Conservation (phyloP, 495 filamentous ascomycete genomes). For the Parathielavia appendiculata region DNA sequence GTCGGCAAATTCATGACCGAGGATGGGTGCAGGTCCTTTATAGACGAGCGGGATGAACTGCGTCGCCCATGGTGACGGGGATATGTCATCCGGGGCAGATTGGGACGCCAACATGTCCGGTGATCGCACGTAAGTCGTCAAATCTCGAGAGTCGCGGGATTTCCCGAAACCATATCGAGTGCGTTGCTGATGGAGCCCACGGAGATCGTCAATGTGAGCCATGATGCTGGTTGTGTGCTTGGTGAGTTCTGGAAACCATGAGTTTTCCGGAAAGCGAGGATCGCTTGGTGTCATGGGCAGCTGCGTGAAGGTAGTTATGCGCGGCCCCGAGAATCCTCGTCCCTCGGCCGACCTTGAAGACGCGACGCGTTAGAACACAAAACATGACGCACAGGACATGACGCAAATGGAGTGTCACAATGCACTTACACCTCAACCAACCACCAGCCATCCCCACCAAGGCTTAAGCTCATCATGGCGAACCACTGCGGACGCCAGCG, state of each 20-base stretch:
- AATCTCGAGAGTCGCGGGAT: slow-evolving; percentile 10
- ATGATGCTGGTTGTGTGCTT: slow-evolving; percentile 39
- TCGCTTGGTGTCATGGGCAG: slow-evolving; percentile 37
- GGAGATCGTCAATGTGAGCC: slow-evolving; percentile 41
- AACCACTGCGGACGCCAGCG: slow-evolving; percentile 65
- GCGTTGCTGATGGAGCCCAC: slow-evolving; percentile 37
- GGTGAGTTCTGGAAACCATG: slow-evolving; percentile 35
- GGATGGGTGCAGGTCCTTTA: slow-evolving; percentile 38
- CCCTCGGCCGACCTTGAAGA: slow-evolving; percentile 14
- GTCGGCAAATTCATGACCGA: slow-evolving; percentile 22
- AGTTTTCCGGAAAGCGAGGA: slow-evolving; percentile 34
- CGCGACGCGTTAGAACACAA: slow-evolving; percentile 16
- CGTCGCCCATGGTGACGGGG: slow-evolving; percentile 43
- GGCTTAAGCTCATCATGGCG: slow-evolving; percentile 60
- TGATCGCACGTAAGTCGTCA: slow-evolving; percentile 38
- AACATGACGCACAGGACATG: slow-evolving; percentile 1
- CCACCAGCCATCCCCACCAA: slow-evolving; percentile 74
- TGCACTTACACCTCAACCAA: slow-evolving; percentile 55
- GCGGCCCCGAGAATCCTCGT: slow-evolving; percentile 17
- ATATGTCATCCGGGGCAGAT: slow-evolving; percentile 6
- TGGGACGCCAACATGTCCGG: slow-evolving; percentile 36
- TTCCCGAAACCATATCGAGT: slow-evolving; percentile 28
- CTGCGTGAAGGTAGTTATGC: slow-evolving; percentile 31
- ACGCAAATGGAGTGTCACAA: not conserved
- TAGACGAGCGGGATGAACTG: slow-evolving; percentile 52